Conservation (phyloP, 148 eudicot genomes). For the Camellia sinensis region DNA sequence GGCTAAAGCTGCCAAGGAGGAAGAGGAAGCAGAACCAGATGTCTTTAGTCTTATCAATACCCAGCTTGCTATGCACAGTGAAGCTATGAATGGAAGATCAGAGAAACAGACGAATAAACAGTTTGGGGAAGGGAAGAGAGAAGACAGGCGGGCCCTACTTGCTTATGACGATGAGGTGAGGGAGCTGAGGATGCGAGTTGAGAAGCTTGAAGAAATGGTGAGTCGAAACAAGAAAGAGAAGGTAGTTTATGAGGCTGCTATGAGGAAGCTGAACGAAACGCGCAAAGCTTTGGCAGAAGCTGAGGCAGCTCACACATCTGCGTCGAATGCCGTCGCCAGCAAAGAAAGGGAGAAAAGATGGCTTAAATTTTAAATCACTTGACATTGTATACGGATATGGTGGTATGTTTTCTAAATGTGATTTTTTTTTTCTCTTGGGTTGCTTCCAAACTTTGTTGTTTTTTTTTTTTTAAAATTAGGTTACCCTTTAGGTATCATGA, state of each 20-base stretch:
- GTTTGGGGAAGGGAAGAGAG: constrained; percentile 46
- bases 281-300: constrained; percentile 58
- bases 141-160: constrained; percentile 67
- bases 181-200: constrained; percentile 56
- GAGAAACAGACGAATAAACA: constrained; percentile 42
- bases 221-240: constrained; percentile 76
- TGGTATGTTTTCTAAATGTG: background rate
- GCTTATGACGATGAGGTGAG: constrained; percentile 81
- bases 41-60: constrained; percentile 81
- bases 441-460: background rate
- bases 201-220: constrained; percentile 85
- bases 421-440: background rate
- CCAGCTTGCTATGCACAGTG: constrained; percentile 67
- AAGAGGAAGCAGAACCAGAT: constrained; percentile 64
- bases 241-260: constrained; percentile 78
- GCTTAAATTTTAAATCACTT: constrained; percentile 63
- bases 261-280: constrained; percentile 71
- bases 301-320: constrained; percentile 72
- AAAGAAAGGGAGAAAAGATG: constrained; percentile 88
- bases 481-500: no score
- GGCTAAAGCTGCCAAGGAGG: constrained; percentile 56
- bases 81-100: constrained; percentile 31
- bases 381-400: background rate
- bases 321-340: constrained; percentile 66
- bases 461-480: background rate